Base-by-base conservation (phyloP, 1,284 basidiomycete genomes). In the Sanghuangporus baumii region DNA sequence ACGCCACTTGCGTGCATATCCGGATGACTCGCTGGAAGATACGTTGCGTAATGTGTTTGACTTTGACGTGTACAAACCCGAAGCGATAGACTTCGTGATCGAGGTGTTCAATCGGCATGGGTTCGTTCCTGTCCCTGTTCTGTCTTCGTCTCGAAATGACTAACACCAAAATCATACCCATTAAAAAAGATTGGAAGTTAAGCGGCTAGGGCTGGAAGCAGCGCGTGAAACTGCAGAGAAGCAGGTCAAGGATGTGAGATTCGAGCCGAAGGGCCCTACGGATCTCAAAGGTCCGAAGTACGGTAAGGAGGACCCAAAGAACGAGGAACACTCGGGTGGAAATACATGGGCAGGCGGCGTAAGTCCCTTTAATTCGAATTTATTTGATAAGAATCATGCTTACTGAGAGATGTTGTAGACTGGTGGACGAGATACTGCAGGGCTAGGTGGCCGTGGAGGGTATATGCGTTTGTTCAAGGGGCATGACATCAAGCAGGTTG, bases 401-500 rank as follows among this genome's bases (percentile, higher is more conserved):
- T 47, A 11, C 23, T 20, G 7, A 36, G 12, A 47, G 46, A 26
- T 26, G 34, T 36, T 36, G 1, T 63, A 87, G 85, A 83, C 82
- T 31, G 85, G 86, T 41, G 86, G 86, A 5, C 76, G 84, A n/a
- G 84, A 85, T 68, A 87, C 85, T 2, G 86, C 85, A 6, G 86
- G 86, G 0, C 71, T 86, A 62, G 86, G 86, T 2, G 86, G 86
- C 3, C 74, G 78, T 40, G 86, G 85, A 9, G 85, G 85, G 0
- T 86, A 86, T 69, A 87, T 86, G 73, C 81, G 86, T n/a, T 69
- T 86, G 0, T 85, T 80, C 69, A 84, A 84, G 67, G 83, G 82
- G 6, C 84, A 85, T 14, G 76, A 85, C 64, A 84, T 87, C 66
- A 82, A 85, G 55, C 86, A 88, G 74, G 83, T 79, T 56, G 12